Base-by-base conservation (phyloP, 768 basidiomycete genomes). In the Lactarius trivialis region DNA sequence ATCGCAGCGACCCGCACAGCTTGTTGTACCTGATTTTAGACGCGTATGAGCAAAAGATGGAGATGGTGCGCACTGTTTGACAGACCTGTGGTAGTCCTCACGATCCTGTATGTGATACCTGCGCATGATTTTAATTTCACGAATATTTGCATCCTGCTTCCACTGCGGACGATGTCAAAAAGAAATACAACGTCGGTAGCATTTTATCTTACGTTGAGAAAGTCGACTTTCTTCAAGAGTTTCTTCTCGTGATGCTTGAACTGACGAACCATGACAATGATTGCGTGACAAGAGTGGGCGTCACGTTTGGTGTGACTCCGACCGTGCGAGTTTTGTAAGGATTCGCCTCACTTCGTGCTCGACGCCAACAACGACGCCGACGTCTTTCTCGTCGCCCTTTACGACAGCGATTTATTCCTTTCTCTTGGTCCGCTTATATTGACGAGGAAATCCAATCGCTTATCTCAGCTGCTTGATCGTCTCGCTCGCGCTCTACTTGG, bases 201-300 rank as follows among this genome's bases (percentile, higher is more conserved):
- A 43, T 34, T n/a, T 28, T 26, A 43, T 53, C 60, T 61, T 71
- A 93, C 94, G 71, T 89, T 91, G 63, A 98, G 81, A 74, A 99
- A 97, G 76, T 98, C 97, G 69, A 98, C 95, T 76, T 97, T 94
- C 73, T 91, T 94, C 73, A 95, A 83, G 36, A 97, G 82, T 70
- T 89, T 95, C 73, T 94, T 87, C 74, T 99, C 96, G 76, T 99
- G 97, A 73, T 91, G 83, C 78, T 96, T 98, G 74, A 98, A 83
- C 76, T 96, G 88, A 67, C 95, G 82, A 79, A 97, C 93, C 88
- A 90, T 89, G 50, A 67, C 48, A 28, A 15, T 24, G 28, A 57
- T 52, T 15, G 54, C n/a, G 63, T 60, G 58, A 60, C 55, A 19
- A 21, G 19, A n/a, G 14, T 39, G 7, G 4, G 21, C 26, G 65